Evolutionary conservation across 305 asterid genomes (phyloP).

Genomic region (Fraxinus greggii): DNA sequence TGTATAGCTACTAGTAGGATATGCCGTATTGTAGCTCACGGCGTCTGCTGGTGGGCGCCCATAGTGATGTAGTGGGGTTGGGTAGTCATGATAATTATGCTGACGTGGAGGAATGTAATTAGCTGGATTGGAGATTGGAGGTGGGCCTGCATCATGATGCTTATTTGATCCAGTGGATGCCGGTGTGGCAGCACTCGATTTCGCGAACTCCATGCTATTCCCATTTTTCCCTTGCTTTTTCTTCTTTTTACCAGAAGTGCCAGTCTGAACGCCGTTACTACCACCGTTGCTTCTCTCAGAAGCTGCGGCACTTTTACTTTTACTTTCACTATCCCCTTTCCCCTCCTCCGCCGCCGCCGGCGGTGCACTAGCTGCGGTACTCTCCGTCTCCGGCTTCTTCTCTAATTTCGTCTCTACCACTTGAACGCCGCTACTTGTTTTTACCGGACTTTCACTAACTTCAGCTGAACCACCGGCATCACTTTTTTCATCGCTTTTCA

Average conservation of each 20-base stretch:
- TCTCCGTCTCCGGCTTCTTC: conserved; percentile 37
- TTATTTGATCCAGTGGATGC: conserved; percentile 26
- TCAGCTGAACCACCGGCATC: conserved; percentile 15
- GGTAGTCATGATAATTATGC: conserved; percentile 24
- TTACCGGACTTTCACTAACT: not conserved
- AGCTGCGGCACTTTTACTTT: not conserved
- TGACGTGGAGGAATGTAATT: conserved; percentile 44
- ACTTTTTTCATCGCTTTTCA: conserved; percentile 4
- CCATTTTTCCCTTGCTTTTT: conserved; percentile 59
- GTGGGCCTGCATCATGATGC: conserved; percentile 31
- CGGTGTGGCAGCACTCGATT: conserved; percentile 29
- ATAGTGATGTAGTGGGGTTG: conserved; percentile 26
- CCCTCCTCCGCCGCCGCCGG: conserved; percentile 25
- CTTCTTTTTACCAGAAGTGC: conserved; percentile 46
- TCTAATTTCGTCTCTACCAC: conserved; percentile 28
- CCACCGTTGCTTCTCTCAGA: not conserved
- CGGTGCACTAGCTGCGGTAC: conserved; percentile 10
- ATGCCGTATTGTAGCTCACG: conserved; percentile 64
- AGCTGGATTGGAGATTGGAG: not conserved
- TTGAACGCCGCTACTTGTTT: conserved; percentile 15
- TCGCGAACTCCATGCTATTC: conserved; percentile 19
- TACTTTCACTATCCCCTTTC: conserved; percentile 21
- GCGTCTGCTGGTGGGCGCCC: conserved; percentile 42
- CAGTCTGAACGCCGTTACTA: conserved; percentile 27
- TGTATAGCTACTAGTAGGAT: conserved; percentile 47